Percentiles rank a stretch among this genome's conserved stretches.
Evolutionary conservation across 805 yeast species (phyloP).

Genomic region (Spathaspora arborariae): DNA sequence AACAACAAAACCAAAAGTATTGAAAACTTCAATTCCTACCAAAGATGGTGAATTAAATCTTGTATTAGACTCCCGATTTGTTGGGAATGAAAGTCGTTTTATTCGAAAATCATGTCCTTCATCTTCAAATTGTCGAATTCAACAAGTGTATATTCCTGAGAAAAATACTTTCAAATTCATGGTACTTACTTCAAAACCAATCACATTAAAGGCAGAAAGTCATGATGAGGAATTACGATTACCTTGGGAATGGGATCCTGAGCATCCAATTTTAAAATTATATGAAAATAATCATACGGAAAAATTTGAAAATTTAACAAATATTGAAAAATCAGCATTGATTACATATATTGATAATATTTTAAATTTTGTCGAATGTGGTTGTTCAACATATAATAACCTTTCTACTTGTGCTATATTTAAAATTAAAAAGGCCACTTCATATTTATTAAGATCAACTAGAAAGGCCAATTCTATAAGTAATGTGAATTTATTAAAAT

Average conservation of each 20-base stretch:
- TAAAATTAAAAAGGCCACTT: slow-evolving; percentile 59
- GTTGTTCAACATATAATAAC: slow-evolving; percentile 42
- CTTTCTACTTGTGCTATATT: slow-evolving; percentile 49
- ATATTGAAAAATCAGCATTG: slow-evolving; percentile 50
- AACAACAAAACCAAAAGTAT: slow-evolving; percentile 47
- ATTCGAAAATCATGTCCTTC: slow-evolving; percentile 63
- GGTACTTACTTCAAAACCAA: slow-evolving; percentile 51
- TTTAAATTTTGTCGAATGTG: slow-evolving; percentile 62
- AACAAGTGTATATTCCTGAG: slow-evolving; percentile 44
- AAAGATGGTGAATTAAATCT: slow-evolving; percentile 41
- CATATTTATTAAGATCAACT: slow-evolving; percentile 56
- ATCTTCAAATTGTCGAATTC: slow-evolving; percentile 67
- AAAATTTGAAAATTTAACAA: slow-evolving; percentile 52
- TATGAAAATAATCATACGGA: slow-evolving; percentile 24
- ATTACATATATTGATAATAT: slow-evolving; percentile 62
- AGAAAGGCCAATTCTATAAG: slow-evolving; percentile 45
- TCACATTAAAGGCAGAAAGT: slow-evolving; percentile 31
- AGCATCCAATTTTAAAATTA: slow-evolving; percentile 68
- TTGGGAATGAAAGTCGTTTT: slow-evolving; percentile 75
- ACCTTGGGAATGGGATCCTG: slow-evolving; percentile 85
- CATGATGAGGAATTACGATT: slow-evolving; percentile 71
- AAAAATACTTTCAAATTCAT: slow-evolving; percentile 44
- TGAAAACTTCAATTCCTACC: slow-evolving; percentile 17
- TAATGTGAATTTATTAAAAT: slow-evolving; percentile 30
- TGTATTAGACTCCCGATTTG: slow-evolving; percentile 74